Conservation (phyloP, 371 early-diverging fungal species). For the Lichtheimia ornata region DNA sequence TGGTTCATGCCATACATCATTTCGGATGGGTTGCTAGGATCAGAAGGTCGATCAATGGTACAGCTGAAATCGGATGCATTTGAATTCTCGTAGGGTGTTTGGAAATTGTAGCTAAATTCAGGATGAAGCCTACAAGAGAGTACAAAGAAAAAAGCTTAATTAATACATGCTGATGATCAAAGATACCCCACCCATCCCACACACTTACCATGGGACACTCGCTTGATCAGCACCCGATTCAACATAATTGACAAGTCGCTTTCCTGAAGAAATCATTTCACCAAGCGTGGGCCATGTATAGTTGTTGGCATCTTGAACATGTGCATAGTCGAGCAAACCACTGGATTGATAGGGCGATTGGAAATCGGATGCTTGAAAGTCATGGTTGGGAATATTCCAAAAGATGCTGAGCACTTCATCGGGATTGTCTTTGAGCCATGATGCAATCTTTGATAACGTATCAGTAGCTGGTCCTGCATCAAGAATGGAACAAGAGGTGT, state of each 20-base stretch:
- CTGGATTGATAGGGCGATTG: conserved; percentile 54
- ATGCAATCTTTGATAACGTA: conserved; percentile 48
- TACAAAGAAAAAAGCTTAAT: conserved; percentile 2
- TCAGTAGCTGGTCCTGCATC: conserved; percentile 59
- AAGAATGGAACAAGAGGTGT: conserved; percentile 60
- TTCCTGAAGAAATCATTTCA: conserved; percentile 63
- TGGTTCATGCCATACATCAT: conserved; percentile 67
- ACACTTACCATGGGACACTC: conserved; percentile 61
- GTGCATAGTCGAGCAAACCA: conserved; percentile 58
- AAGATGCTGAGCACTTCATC: conserved; percentile 74
- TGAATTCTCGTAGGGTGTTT: conserved; percentile 56
- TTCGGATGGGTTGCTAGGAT: conserved; percentile 24
- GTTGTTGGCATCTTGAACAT: conserved; percentile 41
- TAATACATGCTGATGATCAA: not conserved
- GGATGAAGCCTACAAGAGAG: conserved; percentile 53
- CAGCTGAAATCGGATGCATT: conserved; percentile 46
- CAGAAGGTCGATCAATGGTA: conserved; percentile 55
- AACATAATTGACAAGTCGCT: conserved; percentile 67
- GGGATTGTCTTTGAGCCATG: conserved; percentile 62
- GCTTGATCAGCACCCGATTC: conserved; percentile 57
- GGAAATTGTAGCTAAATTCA: conserved; percentile 59
- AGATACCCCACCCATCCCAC: not conserved
- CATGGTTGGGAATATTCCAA: conserved; percentile 62
- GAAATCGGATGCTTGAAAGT: conserved; percentile 52
- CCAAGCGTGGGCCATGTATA: conserved; percentile 70